These are phyloP conservation scores for Russula foetens DNA, from an alignment of 768 basidiomycete species.

Conservation along the genomic window DNA sequence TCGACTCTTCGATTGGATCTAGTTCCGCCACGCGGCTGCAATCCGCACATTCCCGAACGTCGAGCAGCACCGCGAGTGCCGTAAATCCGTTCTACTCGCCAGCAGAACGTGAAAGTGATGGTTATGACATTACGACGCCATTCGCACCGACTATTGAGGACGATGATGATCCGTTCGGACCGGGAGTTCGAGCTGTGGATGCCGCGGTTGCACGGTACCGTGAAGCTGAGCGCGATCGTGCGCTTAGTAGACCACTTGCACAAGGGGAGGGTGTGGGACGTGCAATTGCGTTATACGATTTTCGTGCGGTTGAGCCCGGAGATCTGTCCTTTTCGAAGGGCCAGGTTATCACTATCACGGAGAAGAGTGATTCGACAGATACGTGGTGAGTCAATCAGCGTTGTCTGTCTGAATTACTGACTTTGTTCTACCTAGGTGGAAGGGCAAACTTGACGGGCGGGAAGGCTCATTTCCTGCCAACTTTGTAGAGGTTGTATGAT, in stretches of 20 bases:
- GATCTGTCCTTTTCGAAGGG: constrained; percentile 74
- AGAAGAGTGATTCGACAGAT: constrained; percentile 63
- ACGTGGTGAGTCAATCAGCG: constrained; percentile 49
- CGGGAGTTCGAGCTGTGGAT: background rate
- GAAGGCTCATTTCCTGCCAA: constrained; percentile 78
- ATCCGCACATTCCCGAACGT: constrained; percentile 4
- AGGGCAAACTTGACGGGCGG: constrained; percentile 49
- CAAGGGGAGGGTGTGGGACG: constrained; percentile 57
- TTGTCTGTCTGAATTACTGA: background rate
- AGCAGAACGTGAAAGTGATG: constrained; percentile 4
- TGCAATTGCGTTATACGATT: constrained; percentile 69
- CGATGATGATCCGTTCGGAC: constrained; percentile 11
- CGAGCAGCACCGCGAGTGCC: background rate
- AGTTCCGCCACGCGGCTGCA: background rate
- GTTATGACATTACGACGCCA: background rate
- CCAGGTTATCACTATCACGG: constrained; percentile 58
- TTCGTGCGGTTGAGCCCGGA: constrained; percentile 64
- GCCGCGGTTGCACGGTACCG: background rate
- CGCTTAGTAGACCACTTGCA: constrained; percentile 39
- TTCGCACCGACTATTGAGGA: constrained; percentile 15
- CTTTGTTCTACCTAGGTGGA: constrained; percentile 51
- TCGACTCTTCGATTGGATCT: background rate
- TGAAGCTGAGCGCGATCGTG: constrained; percentile 26
- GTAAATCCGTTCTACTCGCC: constrained; percentile 6
- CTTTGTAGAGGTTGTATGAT: constrained; percentile 58